Evolutionary conservation across 495 filamentous ascomycete genomes (phyloP), one percentile per base, ranked within the genome.

Genomic region (Xanthoparmelia taractica): DNA sequence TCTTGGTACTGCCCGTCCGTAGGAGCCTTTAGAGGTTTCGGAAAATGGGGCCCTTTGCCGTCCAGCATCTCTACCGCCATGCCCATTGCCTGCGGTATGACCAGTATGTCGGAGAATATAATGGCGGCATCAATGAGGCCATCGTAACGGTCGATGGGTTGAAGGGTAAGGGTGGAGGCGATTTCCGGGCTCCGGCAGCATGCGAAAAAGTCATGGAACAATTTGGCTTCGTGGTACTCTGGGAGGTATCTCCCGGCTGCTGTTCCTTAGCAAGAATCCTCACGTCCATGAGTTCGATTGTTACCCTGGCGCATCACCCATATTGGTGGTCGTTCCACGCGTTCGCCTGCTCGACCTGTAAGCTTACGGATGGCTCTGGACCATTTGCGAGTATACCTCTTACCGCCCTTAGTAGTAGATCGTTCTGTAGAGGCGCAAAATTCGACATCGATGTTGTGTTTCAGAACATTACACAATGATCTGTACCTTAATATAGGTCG

Each of bases 251-350:
- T 88, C 64, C 94, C 94, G 71, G 94, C 94, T 96, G 65, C 64
- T 60, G 40, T 67, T 48, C 40, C 12, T 63, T 57, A 60, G 58
- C 34, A 67, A 55, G 58, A 57, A 45, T 41, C 25, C 43, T 45
- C 25, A 63, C 23, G 17, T 48, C 29, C 11, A 20, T n/a, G 33
- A 43, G 27, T 38, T 55, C 23, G 34, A 17, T 20, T 64, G 72
- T 68, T 79, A 92, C 92, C 92, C 85, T 97, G 94, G 75, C 94
- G 88, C 94, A 98, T 97, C 70, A 97, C 90, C 95, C 94, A 98
- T 76, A 94, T 88, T 56, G 94, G 94, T 60, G 95, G 85, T 60
- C 93, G 85, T 71, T 96, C 90, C 63, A 97, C 91, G 70, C 84
- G 84, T 75, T 96, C 81, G 70, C 92, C 93, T 96, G 73, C 67